phyloP scores from a whole-genome alignment of 164 flowering plant species.

The Liriodendron chinense region DNA sequence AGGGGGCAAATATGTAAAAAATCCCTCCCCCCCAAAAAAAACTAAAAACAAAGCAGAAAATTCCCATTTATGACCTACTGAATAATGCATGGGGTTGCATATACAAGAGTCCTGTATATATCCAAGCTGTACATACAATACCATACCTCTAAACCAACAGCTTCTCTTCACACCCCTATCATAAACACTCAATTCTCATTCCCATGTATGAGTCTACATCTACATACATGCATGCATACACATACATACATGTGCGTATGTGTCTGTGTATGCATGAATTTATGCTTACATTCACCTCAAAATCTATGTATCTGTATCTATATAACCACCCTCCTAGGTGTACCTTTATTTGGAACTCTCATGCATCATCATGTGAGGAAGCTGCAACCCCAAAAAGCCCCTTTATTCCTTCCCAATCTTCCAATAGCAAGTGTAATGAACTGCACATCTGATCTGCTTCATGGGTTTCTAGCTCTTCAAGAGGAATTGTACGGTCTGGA shows the following conservation, averaged over 20 bases:
- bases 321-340: neutral
- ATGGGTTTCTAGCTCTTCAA: neutral
- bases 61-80: too few relatives aligned
- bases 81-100: too few relatives aligned
- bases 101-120: too few relatives aligned
- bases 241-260: neutral
- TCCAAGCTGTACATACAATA: too few relatives aligned
- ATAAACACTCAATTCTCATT: too few relatives aligned
- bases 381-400: conserved; percentile 1
- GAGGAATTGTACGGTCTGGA: neutral
- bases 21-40: too few relatives aligned
- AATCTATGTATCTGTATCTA: too few relatives aligned
- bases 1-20: too few relatives aligned
- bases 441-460: conserved; percentile 9
- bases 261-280: neutral
- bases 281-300: neutral
- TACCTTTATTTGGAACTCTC: conserved; percentile 11
- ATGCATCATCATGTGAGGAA: conserved; percentile 11
- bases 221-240: too few relatives aligned
- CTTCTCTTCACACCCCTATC: too few relatives aligned
- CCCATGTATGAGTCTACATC: neutral
- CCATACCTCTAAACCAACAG: too few relatives aligned
- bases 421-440: conserved; percentile 10
- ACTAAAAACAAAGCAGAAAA: too few relatives aligned
- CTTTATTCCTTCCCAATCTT: conserved; percentile 19